These are phyloP conservation scores for Debaryomyces fabryi DNA, from an alignment of 1,139 yeast genomes.

Conservation along the genomic window DNA sequence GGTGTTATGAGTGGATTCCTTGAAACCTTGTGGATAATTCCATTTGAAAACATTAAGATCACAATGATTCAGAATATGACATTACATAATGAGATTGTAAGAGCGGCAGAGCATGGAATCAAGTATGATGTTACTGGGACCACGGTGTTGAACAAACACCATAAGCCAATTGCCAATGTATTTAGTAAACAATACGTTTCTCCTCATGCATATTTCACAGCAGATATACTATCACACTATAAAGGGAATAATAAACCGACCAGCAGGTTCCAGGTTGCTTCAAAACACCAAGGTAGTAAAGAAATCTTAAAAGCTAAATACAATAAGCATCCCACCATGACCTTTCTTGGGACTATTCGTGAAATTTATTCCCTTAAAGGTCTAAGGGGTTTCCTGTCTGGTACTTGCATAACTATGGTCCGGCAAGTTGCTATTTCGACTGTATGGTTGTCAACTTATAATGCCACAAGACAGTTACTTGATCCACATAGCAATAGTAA, in stretches of 20 bases:
- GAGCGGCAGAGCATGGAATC: slow-evolving; percentile 22
- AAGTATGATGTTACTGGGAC: slow-evolving; percentile 33
- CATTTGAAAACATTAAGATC: slow-evolving; percentile 87
- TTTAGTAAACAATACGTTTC: slow-evolving; percentile 44
- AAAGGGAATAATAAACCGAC: slow-evolving; percentile 23
- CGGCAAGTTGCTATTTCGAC: slow-evolving; percentile 81
- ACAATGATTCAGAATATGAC: slow-evolving; percentile 76
- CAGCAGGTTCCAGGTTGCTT: slow-evolving; percentile 27
- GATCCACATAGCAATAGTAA: slow-evolving; percentile 54
- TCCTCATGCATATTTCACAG: slow-evolving; percentile 47
- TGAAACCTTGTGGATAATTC: slow-evolving; percentile 83
- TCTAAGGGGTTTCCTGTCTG: slow-evolving; percentile 75
- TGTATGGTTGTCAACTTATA: slow-evolving; percentile 83
- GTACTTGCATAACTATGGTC: slow-evolving; percentile 74
- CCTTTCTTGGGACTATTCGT: slow-evolving; percentile 53
- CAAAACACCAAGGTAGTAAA: slow-evolving; percentile 16
- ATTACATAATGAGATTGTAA: slow-evolving; percentile 36
- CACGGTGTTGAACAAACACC: slow-evolving; percentile 25
- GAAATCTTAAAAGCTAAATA: slow-evolving; percentile 41
- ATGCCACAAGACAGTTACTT: slow-evolving; percentile 69
- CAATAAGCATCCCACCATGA: slow-evolving; percentile 57
- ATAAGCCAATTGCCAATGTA: slow-evolving; percentile 26
- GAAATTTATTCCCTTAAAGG: slow-evolving; percentile 83
- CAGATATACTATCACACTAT: slow-evolving; percentile 36
- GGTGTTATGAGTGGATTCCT: slow-evolving; percentile 83